Conservation (phyloP, 2,329 filamentous ascomycete genomes). For the Pseudopithomyces maydicus region DNA sequence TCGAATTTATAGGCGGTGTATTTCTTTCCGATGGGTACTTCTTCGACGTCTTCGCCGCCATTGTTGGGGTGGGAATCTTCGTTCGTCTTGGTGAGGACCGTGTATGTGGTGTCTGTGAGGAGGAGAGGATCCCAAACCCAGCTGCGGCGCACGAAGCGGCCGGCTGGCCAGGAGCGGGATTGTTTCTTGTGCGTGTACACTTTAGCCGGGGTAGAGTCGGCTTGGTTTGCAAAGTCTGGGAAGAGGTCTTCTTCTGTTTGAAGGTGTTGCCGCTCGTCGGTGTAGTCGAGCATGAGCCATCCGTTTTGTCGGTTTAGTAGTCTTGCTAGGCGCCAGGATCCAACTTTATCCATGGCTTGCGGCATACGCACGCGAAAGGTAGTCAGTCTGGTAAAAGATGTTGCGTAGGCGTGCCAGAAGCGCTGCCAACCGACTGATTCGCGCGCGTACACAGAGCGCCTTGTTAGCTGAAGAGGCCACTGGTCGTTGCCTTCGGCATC, state of each 20-base stretch:
- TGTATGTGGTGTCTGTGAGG: neutral
- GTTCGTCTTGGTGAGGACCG: neutral
- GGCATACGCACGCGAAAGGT: slow-evolving; percentile 31
- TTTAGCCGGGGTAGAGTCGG: neutral
- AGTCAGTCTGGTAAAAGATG: slow-evolving; percentile 17
- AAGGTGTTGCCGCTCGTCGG: slow-evolving; percentile 24
- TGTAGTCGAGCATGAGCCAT: slow-evolving; percentile 24
- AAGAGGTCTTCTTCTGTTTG: slow-evolving; percentile 20
- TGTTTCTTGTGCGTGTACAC: neutral
- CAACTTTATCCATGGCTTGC: slow-evolving; percentile 18
- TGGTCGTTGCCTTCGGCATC: slow-evolving; percentile 6
- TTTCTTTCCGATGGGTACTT: neutral
- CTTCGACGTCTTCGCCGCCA: neutral
- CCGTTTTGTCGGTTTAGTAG: slow-evolving; percentile 18
- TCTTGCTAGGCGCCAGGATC: slow-evolving; percentile 21
- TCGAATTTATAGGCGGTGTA: neutral
- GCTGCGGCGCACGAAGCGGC: slow-evolving; percentile 7
- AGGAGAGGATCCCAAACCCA: slow-evolving; percentile 3
- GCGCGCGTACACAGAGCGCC: slow-evolving; percentile 22
- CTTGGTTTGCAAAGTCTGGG: neutral
- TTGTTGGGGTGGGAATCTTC: neutral
- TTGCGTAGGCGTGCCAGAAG: slow-evolving; percentile 28
- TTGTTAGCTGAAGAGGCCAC: slow-evolving; percentile 17
- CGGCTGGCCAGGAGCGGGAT: slow-evolving; percentile 2
- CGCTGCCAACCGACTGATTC: slow-evolving; percentile 32